Percentiles rank a stretch among this genome's conserved stretches.
Evolutionary conservation across 1,284 basidiomycete species (phyloP).

Genomic region (Boletus subluridellus): DNA sequence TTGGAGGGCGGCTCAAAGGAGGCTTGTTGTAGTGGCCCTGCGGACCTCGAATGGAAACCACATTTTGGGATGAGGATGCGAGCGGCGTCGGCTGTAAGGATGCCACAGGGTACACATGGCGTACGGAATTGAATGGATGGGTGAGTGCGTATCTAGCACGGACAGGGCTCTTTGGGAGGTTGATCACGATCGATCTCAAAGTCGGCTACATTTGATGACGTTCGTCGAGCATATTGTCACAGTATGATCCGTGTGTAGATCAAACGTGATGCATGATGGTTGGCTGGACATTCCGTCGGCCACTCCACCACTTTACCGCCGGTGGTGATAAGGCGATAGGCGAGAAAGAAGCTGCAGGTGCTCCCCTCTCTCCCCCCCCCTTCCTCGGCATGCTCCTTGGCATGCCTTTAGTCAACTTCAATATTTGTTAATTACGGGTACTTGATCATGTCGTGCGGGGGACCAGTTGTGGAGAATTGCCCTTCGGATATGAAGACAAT

Average conservation of each 20-base stretch:
- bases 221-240: background rate
- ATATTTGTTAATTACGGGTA: background rate
- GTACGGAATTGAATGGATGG: background rate
- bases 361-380: background rate
- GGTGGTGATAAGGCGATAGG: background rate
- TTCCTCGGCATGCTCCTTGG: background rate
- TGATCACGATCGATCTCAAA: background rate
- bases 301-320: background rate
- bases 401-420: background rate
- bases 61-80: background rate
- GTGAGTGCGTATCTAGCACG: background rate
- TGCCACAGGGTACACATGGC: background rate
- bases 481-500: background rate
- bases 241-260: background rate
- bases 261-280: background rate
- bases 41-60: background rate
- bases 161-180: background rate
- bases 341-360: background rate
- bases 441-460: background rate
- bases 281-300: background rate
- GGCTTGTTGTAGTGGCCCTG: too few relatives aligned
- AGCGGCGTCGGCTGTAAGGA: background rate
- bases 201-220: background rate
- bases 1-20: too few relatives aligned
- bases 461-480: background rate